Evolutionary conservation across 768 basidiomycete species (phyloP), one percentile per base, ranked within the genome.

Genomic region (Pleurotus djamor): DNA sequence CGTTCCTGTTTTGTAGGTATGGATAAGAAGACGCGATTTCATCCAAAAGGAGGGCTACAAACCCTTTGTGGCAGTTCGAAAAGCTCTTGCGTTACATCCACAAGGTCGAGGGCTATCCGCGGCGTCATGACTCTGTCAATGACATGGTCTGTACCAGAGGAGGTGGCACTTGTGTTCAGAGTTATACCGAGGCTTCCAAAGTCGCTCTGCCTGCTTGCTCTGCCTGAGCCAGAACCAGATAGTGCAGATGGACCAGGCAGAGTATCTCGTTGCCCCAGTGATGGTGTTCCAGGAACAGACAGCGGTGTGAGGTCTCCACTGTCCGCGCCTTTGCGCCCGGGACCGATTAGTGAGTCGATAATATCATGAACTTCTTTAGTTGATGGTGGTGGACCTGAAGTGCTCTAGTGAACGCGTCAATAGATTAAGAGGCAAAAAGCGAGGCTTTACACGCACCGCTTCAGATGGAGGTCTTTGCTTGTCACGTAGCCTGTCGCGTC

Each of bases 21-120:
- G 58, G 49, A 48, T 58, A 16, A 55, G 47, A 13, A 55, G 13
- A 43, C 14, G n/a, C 7, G 44, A 12, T 16, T 6, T 16, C 32
- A 57, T 9, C 47, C 10, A 43, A 28, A 37, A 28, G 9, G 47
- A 49, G 32, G 5, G 14, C 21, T 6, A 66, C 77, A 49, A 58
- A 93, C 94, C 78, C 90, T 93, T 66, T 89, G 86, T 2, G 94
- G 94, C 9, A 95, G 75, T 65, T 96, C 94, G 64, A 93, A 96
- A 4, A 97, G 75, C 68, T 97, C 95, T 67, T 93, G 88, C 63
- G 94, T 91, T 14, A 92, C 81, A 64, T 96, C 92, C 52, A 96
- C 83, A n/a, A 94, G 80, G 67, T 93, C 92, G n/a, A 83, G 83
- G 45, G 86, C 76, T 34, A 82, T 79, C 45, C 89, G 80, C 9